Evolutionary conservation across 768 basidiomycete species (phyloP).

Genomic region (Rhizopogon vinicolor): DNA sequence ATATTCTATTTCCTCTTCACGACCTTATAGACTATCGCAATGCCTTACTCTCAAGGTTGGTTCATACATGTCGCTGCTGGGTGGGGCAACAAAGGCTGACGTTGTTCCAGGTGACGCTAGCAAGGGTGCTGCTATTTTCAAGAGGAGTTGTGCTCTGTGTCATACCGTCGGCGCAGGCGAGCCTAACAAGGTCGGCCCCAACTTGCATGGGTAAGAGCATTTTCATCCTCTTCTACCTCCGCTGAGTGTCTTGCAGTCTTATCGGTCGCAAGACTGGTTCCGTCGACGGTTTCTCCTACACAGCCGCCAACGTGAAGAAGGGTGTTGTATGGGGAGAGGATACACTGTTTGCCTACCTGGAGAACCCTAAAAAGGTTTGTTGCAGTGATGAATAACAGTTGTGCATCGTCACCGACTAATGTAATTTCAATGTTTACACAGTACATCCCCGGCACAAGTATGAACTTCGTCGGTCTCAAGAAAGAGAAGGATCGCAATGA

Average conservation of each 20-base stretch:
- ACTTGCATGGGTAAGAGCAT: constrained; percentile 77
- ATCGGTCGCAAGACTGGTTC: constrained; percentile 87
- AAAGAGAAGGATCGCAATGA: constrained; percentile 98
- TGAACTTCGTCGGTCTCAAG: constrained; percentile 98
- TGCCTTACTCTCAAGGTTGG: constrained; percentile 43
- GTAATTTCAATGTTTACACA: constrained; percentile 17
- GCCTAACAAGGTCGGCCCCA: constrained; percentile 89
- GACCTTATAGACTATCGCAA: constrained; percentile 14
- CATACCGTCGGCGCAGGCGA: constrained; percentile 80
- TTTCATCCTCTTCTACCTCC: neutral
- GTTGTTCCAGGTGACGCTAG: constrained; percentile 63
- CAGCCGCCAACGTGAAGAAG: constrained; percentile 94
- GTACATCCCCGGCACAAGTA: constrained; percentile 97
- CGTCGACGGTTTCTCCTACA: constrained; percentile 84
- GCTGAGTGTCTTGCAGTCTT: constrained; percentile 38
- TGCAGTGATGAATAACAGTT: neutral
- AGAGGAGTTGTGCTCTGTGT: constrained; percentile 93
- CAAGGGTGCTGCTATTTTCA: constrained; percentile 95
- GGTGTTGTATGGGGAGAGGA: constrained; percentile 80
- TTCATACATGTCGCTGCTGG: neutral
- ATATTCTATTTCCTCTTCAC: constrained; percentile 2
- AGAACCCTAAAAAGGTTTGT: constrained; percentile 94
- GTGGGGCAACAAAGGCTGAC: neutral
- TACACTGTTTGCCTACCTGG: constrained; percentile 93
- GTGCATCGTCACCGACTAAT: neutral